Evolutionary conservation across 1,139 yeast genomes (phyloP), one percentile per base, ranked within the genome.

Genomic region (Kodamaea suecica): DNA sequence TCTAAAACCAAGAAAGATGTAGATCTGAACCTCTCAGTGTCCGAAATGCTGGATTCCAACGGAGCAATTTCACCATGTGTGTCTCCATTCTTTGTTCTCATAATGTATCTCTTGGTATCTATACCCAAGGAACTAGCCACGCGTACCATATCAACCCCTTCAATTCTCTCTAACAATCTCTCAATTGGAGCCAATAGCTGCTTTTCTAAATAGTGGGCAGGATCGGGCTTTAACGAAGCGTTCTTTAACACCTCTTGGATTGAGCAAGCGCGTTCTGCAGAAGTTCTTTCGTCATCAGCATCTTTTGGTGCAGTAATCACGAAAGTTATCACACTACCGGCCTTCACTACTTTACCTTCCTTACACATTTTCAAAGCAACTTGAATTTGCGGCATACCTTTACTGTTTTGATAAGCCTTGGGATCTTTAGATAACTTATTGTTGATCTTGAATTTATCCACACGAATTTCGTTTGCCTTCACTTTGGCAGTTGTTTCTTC

Each of bases 141-240:
- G 45, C 95, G 73, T 33, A 80, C 77, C 54, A 81, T 73, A 53
- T 92, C 97, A 40, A 86, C 75, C 25, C 97, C 96, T 43, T 87
- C 95, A 38, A 94, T 81, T 45, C 84, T 77, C 46, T 84, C 95
- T 33, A 92, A 68, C 36, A 94, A 66, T 60, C 98, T 81, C 53
- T 87, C 95, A 10, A 92, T 81, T 1, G 97, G 97, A 2, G 95
- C 92, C 53, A 84, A 78, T 11, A 94, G 76, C 59, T 94, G 99
- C 55, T 86, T 84, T 44, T 84, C 95, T 48, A 90, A 67, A 54
- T 94, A 94, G 54, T 76, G 90, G 29, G 67, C 71, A 1, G 86
- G 73, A 59, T 94, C 98, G 2, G 94, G 88, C 41, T 60, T 68
- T 42, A 82, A 72, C 60, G 6, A 71, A 65, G 12, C 66, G 61